Evolutionary conservation across 495 filamentous ascomycete genomes (phyloP).

Genomic region (Beverwykella pulmonaria): DNA sequence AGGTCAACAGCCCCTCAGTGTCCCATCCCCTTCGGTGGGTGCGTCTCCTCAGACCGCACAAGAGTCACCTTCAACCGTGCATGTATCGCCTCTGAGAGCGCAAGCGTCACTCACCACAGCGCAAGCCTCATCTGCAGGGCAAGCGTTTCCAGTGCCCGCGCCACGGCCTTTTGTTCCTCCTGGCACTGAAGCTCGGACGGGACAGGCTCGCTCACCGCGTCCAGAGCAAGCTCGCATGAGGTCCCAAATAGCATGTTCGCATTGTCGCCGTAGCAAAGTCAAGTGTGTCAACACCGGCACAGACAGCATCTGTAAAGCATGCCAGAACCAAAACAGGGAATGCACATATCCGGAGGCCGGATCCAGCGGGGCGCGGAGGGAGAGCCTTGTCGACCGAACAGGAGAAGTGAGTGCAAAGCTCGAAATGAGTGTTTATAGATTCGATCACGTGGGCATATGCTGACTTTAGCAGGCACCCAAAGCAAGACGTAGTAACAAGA

Average conservation of each 20-base stretch:
- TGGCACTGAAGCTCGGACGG: neutral
- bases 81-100: neutral
- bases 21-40: conserved; percentile 5
- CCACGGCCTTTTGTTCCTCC: conserved; percentile 1
- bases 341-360: conserved; percentile 72
- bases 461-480: neutral
- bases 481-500: neutral
- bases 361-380: conserved; percentile 34
- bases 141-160: neutral
- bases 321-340: conserved; percentile 72
- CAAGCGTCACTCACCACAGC: neutral
- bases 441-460: neutral
- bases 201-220: conserved; percentile 10
- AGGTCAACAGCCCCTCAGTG: neutral
- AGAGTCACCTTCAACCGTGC: neutral
- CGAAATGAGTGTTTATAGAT: conserved; percentile 44
- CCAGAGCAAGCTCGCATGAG: conserved; percentile 56
- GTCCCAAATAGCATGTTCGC: conserved; percentile 77
- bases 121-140: neutral
- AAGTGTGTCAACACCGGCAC: conserved; percentile 81
- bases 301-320: conserved; percentile 74
- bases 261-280: conserved; percentile 80
- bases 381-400: conserved; percentile 48
- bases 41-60: conserved; percentile 1
- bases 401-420: conserved; percentile 53